Evolutionary conservation across 495 filamentous ascomycete genomes (phyloP), one percentile per base, ranked within the genome.

Genomic region (Aspergillus campestris): DNA sequence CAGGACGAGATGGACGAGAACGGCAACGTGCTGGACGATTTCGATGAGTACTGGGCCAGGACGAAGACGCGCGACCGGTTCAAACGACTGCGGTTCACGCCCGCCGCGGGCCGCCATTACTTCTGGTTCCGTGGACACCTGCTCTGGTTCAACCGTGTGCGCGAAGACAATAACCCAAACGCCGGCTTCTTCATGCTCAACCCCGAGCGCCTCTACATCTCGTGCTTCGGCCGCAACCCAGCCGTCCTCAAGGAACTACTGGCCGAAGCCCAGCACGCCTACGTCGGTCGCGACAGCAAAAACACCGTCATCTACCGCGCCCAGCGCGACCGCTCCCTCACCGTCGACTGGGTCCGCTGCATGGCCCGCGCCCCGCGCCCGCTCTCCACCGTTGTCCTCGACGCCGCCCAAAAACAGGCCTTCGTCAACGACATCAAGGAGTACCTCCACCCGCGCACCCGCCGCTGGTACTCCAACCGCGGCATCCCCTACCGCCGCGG

Each of bases 391-490:
- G 90, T 95, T 0, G 81, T 92, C 2, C 68, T 96, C 11, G 90
- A 94, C 48, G 71, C 76, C 18, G 58, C 69, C 30, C 79, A 87
- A 60, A 96, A 95, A 66, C 59, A 79, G 8, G 72, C 69, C 24
- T 74, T 95, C 13, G 62, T 94, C 29, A 62, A 71, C 11, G 91
- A 96, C 60, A 86, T 95, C 59, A 88, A 89, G 61, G 89, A 95
- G 53, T 96, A 91, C 53, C 67, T 95, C 6, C 81, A 88, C 45
- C 82, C 85, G 0, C 68, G 72, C 2, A 89, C 83, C 2, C 69
- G 81, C 6, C 66, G 71, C 11, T 95, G 88, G 89, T 92, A 92
- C 51, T 79, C 83, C 0, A 80, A 81, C 39, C 74, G 86, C 0
- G 88, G 72, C 2, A 75, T 77, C 31, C 70, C 70, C 0, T 73